Evolutionary conservation across 345 rosid genomes (phyloP).

Genomic region (Gossypium australe): DNA sequence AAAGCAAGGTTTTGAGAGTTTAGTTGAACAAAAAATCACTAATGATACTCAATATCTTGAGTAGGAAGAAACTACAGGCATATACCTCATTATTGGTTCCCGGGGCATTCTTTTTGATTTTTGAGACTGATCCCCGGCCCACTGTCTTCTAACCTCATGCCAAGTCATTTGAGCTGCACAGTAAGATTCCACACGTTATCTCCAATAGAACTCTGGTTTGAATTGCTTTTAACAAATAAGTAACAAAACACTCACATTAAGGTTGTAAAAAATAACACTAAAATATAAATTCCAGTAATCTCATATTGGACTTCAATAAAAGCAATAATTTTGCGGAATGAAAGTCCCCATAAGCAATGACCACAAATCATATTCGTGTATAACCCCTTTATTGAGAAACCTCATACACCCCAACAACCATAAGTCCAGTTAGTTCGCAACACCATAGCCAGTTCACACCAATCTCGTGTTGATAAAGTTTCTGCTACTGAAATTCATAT

Average conservation of each 20-base stretch:
- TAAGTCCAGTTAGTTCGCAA: neutral
- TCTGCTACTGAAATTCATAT: neutral
- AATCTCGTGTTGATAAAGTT: neutral
- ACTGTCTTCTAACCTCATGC: conserved; percentile 31
- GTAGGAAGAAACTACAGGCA: neutral
- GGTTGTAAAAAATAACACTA: neutral
- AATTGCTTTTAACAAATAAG: neutral
- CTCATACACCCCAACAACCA: neutral
- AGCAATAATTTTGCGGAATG: neutral
- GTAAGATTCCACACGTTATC: conserved; percentile 8
- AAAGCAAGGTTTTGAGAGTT: neutral
- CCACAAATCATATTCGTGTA: neutral
- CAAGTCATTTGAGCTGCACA: conserved; percentile 34
- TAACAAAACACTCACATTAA: neutral
- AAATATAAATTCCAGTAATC: neutral
- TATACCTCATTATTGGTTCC: conserved; percentile 40
- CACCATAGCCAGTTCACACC: neutral
- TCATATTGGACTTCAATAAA: neutral
- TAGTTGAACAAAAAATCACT: neutral
- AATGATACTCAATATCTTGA: neutral
- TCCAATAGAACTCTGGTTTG: neutral
- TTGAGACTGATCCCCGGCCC: conserved; percentile 34
- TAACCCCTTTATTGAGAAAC: neutral
- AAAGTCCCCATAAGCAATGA: neutral
- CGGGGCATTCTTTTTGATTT: conserved; percentile 18